These are phyloP conservation scores for Saccharomycopsis sp. DNA, from an alignment of 805 yeast genomes.

Conservation along the genomic window DNA sequence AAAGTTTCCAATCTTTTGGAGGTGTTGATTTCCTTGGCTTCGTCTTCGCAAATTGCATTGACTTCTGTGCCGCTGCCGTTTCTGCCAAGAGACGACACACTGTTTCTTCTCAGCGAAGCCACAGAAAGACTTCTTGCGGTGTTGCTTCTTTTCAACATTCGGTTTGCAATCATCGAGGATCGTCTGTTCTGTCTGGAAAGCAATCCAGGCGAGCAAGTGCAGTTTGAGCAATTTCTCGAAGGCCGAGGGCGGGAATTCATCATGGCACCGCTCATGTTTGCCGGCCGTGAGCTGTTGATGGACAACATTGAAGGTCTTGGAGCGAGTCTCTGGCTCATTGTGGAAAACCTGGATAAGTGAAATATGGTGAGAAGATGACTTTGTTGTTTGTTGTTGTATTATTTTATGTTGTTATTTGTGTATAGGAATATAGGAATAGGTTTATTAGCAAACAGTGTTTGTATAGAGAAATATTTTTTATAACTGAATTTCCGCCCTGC, in stretches of 20 bases:
- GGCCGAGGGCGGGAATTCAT: conserved; percentile 25
- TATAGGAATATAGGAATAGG: too few relatives aligned
- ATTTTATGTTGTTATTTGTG: too few relatives aligned
- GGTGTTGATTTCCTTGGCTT: conserved; percentile 44
- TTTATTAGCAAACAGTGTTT: too few relatives aligned
- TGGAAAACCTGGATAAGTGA: too few relatives aligned
- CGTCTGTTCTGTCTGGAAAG: conserved; percentile 58
- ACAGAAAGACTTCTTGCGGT: conserved; percentile 18
- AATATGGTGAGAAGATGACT: too few relatives aligned
- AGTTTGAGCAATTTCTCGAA: conserved; percentile 54
- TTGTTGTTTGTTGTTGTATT: too few relatives aligned
- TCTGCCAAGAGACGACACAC: background rate
- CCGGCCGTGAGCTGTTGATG: conserved; percentile 9
- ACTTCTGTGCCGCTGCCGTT: conserved; percentile 7
- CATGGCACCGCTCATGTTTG: background rate
- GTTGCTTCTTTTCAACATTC: conserved; percentile 28
- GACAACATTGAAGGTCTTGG: conserved; percentile 22
- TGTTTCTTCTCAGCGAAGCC: background rate
- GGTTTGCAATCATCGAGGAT: conserved; percentile 41
- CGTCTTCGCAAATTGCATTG: conserved; percentile 1
- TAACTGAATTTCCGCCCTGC: too few relatives aligned
- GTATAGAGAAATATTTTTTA: too few relatives aligned
- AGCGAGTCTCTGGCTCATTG: conserved; percentile 16
- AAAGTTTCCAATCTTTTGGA: conserved; percentile 49
- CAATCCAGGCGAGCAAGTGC: conserved; percentile 80